phyloP scores from a whole-genome alignment of 2,329 filamentous ascomycete genomes.

The Colletotrichum trifolii region DNA sequence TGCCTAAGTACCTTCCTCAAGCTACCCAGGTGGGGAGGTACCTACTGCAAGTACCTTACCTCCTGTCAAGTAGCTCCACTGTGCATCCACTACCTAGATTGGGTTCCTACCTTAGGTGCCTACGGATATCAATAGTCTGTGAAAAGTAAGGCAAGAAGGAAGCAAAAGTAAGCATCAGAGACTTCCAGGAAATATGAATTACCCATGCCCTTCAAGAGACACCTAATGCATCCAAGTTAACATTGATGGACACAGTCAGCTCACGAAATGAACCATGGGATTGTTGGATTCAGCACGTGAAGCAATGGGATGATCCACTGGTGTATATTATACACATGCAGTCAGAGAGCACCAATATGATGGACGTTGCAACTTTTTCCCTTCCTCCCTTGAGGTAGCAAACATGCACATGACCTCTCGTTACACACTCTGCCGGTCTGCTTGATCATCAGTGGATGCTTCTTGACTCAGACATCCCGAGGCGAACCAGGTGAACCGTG shows the following conservation, averaged over 20 bases:
- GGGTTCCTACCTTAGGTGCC: constrained; percentile 2
- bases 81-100: constrained; percentile 24
- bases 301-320: too few species aligned
- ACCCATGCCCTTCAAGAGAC: neutral
- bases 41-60: neutral
- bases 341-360: too few species aligned
- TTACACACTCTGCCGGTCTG: neutral
- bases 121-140: constrained; percentile 15
- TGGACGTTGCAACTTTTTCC: too few species aligned
- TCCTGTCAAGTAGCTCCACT: constrained; percentile 2
- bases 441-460: constrained; percentile 9
- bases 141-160: constrained; percentile 11
- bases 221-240: neutral
- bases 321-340: too few species aligned
- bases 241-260: too few species aligned
- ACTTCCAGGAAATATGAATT: neutral
- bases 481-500: constrained; percentile 14
- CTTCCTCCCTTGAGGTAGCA: constrained; percentile 10
- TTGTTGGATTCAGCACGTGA: too few species aligned
- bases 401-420: constrained; percentile 24
- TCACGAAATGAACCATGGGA: too few species aligned
- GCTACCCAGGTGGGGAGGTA: neutral
- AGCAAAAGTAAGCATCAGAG: constrained; percentile 20
- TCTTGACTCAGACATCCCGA: constrained; percentile 30
- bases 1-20: neutral